A percentile compares a stretch with the other conserved stretches of the same genome.
These are phyloP conservation scores for Globisporangium polare DNA, from an alignment of 352 stramenopile genomes.

Conservation along the genomic window DNA sequence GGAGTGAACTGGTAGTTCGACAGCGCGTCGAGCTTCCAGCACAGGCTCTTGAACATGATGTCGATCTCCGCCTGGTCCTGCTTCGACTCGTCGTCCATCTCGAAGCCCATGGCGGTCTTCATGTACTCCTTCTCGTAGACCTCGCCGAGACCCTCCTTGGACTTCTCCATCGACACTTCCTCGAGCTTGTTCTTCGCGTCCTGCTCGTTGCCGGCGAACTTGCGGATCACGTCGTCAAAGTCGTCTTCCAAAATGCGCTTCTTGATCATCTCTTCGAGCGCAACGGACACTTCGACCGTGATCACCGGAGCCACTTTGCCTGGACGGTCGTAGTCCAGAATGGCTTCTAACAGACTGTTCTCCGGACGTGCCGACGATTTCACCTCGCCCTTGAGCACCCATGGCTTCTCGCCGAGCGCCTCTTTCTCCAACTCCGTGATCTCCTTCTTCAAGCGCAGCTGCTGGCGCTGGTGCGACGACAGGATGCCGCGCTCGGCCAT, in stretches of 20 bases:
- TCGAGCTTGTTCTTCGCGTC: constrained; percentile 84
- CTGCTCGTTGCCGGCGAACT: constrained; percentile 75
- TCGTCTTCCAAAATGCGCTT: constrained; percentile 93
- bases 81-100: constrained; percentile 88
- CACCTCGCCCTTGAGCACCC: constrained; percentile 91
- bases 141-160: constrained; percentile 88
- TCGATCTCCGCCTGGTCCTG: constrained; percentile 94
- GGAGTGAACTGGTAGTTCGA: constrained; percentile 96
- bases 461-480: constrained; percentile 74
- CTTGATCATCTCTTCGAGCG: constrained; percentile 94
- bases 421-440: constrained; percentile 87
- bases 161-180: constrained; percentile 93
- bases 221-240: constrained; percentile 93
- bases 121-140: constrained; percentile 96
- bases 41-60: constrained; percentile 92
- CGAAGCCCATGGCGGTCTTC: constrained; percentile 92
- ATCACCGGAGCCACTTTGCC: constrained; percentile 91
- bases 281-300: constrained; percentile 89
- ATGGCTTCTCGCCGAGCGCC: constrained; percentile 91
- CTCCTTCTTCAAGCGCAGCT: constrained; percentile 65
- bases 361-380: constrained; percentile 81
- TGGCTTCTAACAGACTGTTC: constrained; percentile 92
- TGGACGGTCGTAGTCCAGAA: constrained; percentile 92
- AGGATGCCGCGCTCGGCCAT: constrained; percentile 74
- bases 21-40: constrained; percentile 93